Percentiles rank a stretch among this genome's conserved stretches.
phyloP scores from a whole-genome alignment of 192 early-diverging fungal species.

The Dissophora ornata region DNA sequence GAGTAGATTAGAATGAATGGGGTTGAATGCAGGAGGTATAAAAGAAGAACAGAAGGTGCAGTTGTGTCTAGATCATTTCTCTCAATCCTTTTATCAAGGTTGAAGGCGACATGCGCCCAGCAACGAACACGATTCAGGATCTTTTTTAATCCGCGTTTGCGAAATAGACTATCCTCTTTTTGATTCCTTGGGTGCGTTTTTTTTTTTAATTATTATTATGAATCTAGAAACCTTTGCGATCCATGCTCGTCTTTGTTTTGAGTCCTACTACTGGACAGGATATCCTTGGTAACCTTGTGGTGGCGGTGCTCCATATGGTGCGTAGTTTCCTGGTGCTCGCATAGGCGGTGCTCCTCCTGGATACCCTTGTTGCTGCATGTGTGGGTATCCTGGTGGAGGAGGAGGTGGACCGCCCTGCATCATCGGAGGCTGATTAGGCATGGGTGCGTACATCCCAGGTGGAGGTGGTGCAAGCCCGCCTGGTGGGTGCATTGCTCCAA shows the following conservation, averaged over 20 bases:
- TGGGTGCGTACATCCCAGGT: slow-evolving; percentile 47
- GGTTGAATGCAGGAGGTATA: slow-evolving; percentile 5
- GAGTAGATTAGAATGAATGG: no score
- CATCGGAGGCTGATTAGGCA: slow-evolving; percentile 47
- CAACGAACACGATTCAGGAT: neutral
- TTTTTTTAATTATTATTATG: no score
- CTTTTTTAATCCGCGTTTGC: no score
- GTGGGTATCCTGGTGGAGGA: slow-evolving; percentile 33
- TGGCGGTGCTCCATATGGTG: slow-evolving; percentile 46
- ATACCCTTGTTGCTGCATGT: slow-evolving; percentile 19
- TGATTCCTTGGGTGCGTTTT: no score
- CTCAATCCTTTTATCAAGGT: no score
- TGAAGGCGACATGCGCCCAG: no score
- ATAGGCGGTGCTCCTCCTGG: slow-evolving; percentile 29
- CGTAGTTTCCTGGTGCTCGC: slow-evolving; percentile 52
- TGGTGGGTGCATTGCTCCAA: slow-evolving; percentile 37
- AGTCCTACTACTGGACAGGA: slow-evolving; percentile 21
- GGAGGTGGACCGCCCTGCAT: slow-evolving; percentile 39
- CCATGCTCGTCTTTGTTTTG: neutral
- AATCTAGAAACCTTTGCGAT: no score
- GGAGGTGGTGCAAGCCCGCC: slow-evolving; percentile 25
- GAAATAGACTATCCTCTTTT: no score
- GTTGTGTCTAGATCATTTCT: no score
- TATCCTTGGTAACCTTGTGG: slow-evolving; percentile 43
- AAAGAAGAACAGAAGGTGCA: no score